A percentile compares a stretch with the other conserved stretches of the same genome.
Conservation (phyloP, 352 stramenopile species). For the Phytophthora hybrid region DNA sequence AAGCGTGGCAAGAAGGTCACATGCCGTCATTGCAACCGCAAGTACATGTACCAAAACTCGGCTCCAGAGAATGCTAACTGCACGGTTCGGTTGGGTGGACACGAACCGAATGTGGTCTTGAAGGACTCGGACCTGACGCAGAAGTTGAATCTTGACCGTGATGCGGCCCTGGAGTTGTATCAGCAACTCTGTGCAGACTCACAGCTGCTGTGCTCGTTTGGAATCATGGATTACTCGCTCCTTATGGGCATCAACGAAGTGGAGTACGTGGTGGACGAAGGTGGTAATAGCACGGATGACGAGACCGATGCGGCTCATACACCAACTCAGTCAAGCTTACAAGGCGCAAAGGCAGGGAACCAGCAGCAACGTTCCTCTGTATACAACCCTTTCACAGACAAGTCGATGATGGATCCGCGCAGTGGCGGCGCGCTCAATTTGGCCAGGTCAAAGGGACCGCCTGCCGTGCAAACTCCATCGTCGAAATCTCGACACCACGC, state of each 20-base stretch:
- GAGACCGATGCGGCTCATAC: conserved; percentile 40
- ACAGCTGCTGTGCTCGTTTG: conserved; percentile 86
- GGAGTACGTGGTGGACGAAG: conserved; percentile 88
- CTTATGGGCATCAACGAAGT: conserved; percentile 92
- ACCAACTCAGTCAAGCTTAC: conserved; percentile 16
- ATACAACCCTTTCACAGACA: conserved; percentile 74
- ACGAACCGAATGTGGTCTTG: conserved; percentile 90
- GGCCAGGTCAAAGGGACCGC: conserved; percentile 36
- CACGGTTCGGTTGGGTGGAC: conserved; percentile 72
- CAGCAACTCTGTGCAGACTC: conserved; percentile 83
- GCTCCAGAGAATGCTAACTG: conserved; percentile 77
- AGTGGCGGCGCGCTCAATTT: conserved; percentile 43
- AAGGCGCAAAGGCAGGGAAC: conserved; percentile 26
- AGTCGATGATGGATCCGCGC: conserved; percentile 71
- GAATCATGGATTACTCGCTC: conserved; percentile 94
- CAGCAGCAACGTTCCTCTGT: conserved; percentile 39
- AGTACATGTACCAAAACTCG: conserved; percentile 81
- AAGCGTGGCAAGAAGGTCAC: conserved; percentile 91
- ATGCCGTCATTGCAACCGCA: conserved; percentile 90
- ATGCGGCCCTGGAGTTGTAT: conserved; percentile 77
- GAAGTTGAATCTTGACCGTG: conserved; percentile 87
- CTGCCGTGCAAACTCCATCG: conserved; percentile 32
- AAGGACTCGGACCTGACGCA: conserved; percentile 91
- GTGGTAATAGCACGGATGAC: conserved; percentile 49
- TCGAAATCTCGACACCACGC: conserved; percentile 63